phyloP scores from a whole-genome alignment of 2,329 filamentous ascomycete genomes.

The Aspergillus brunneoviolaceus region DNA sequence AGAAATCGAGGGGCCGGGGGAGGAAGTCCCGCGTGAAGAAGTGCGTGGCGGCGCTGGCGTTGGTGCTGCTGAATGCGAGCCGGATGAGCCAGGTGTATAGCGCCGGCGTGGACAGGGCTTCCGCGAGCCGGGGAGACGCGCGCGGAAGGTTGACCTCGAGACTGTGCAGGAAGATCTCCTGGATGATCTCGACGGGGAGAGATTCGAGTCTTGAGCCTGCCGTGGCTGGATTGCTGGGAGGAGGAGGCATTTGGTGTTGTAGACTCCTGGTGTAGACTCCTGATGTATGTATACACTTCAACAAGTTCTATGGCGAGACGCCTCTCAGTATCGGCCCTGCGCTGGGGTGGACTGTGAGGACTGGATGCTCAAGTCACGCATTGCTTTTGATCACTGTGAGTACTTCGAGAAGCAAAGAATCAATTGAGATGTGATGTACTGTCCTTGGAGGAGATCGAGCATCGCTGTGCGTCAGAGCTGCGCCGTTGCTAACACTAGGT shows the following conservation, averaged over 20 bases:
- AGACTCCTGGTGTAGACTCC: background rate
- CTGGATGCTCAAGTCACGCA: no score
- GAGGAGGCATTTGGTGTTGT: constrained; percentile 17
- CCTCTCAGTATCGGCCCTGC: no score
- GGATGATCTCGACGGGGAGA: constrained; percentile 51
- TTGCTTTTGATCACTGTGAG: no score
- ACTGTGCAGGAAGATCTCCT: constrained; percentile 52
- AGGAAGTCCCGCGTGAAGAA: constrained; percentile 43
- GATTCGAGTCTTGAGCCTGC: constrained; percentile 39
- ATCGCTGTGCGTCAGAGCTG: no score
- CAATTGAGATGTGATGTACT: no score
- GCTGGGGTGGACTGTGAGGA: no score
- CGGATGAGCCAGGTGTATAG: constrained; percentile 47
- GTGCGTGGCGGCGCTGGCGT: constrained; percentile 27
- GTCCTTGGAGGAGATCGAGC: no score
- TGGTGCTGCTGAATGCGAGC: constrained; percentile 43
- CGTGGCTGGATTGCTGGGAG: constrained; percentile 7
- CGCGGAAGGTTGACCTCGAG: constrained; percentile 50
- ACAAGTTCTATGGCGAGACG: no score
- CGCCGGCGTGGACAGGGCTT: constrained; percentile 39
- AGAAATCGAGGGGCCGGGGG: constrained; percentile 37
- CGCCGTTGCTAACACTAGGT: no score
- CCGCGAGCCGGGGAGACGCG: constrained; percentile 44
- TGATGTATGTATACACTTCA: background rate
- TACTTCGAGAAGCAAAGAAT: no score